Evolutionary conservation across 2,329 filamentous ascomycete species (phyloP).

Genomic region (Diplocarpon rosae): DNA sequence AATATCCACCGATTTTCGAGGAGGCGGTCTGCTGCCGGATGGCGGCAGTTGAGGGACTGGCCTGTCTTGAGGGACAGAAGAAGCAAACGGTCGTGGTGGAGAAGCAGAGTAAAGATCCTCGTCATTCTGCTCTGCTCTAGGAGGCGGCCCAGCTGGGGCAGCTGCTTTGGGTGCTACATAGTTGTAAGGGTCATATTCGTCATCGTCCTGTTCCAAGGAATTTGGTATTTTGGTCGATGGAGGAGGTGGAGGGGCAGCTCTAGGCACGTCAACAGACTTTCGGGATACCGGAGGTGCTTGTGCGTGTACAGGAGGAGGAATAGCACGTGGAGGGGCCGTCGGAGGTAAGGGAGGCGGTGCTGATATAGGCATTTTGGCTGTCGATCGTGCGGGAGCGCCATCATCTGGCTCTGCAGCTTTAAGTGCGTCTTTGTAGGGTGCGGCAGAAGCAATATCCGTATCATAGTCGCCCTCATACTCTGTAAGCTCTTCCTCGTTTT

Average conservation of each 20-base stretch:
- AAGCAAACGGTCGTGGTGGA: constrained; percentile 25
- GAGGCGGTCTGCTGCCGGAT: constrained; percentile 26
- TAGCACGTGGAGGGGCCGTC: constrained; percentile 42
- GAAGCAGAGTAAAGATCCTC: constrained; percentile 28
- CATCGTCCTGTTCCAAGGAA: constrained; percentile 50
- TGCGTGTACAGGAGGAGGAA: constrained; percentile 54
- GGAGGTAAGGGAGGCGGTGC: constrained; percentile 43
- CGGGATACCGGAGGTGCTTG: constrained; percentile 43
- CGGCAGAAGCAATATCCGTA: constrained; percentile 89
- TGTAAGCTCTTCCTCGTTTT: constrained; percentile 69
- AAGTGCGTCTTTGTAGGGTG: constrained; percentile 86
- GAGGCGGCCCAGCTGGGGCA: constrained; percentile 6
- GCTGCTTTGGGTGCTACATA: constrained; percentile 31
- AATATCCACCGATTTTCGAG: constrained; percentile 55
- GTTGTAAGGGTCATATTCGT: constrained; percentile 61
- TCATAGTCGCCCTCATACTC: constrained; percentile 98
- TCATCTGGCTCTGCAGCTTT: constrained; percentile 75
- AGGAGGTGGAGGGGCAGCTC: constrained; percentile 50
- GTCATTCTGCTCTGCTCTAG: constrained; percentile 19
- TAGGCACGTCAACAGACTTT: constrained; percentile 59
- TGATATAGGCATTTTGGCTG: constrained; percentile 30
- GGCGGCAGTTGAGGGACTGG: constrained; percentile 35
- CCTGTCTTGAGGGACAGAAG: constrained; percentile 28
- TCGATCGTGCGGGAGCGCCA: constrained; percentile 44
- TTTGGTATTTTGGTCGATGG: constrained; percentile 29